Evolutionary conservation across 352 stramenopile genomes (phyloP), one percentile per base, ranked within the genome.

Genomic region (Vaucheria bursata): DNA sequence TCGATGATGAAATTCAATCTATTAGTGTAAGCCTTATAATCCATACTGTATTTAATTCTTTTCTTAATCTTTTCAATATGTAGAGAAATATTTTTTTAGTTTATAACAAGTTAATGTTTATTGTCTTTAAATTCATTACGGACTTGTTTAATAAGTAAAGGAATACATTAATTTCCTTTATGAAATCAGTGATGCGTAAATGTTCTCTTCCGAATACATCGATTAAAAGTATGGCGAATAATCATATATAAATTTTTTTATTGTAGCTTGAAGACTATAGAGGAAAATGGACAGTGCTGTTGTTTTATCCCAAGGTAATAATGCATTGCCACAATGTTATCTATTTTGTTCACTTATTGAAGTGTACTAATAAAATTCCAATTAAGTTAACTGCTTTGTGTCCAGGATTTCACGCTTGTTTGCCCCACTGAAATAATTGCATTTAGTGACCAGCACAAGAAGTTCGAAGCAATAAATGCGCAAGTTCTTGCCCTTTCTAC

Each of bases 381-480:
- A 12, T 12, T 12, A 5, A 50, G 5, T 50, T 5, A 5, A 12
- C 5, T 50, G 39, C 39, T 50, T 12, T 5, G 5, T 5, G 39
- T 50, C 5, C 39, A 82, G 77, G 77, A 82, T 59, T 82, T 75
- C 70, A 82, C 77, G 32, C 78, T 82, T 75, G 90, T 95, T 76
- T 95, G 90, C 74, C 90, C 90, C 59, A 95, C 90, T 7, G 90
- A 95, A 84, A 94, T 95, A 82, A 93, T 94, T 75, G 90, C 90
- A 32, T 94, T 94, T 83, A 93, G 89, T 73, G 90, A 95, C 87
- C 84, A 89, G 50, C 88, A 88, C 0, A 84, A 84, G 37, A 89
- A 94, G 39, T 95, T 95, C 53, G 87, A 92, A 71, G 87, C 84
- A 25, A 59, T 93, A 8, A 77, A 75, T 34, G 77, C 77, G 4